phyloP scores from a whole-genome alignment of 2,329 filamentous ascomycete genomes.

The Neospermospora avenae region DNA sequence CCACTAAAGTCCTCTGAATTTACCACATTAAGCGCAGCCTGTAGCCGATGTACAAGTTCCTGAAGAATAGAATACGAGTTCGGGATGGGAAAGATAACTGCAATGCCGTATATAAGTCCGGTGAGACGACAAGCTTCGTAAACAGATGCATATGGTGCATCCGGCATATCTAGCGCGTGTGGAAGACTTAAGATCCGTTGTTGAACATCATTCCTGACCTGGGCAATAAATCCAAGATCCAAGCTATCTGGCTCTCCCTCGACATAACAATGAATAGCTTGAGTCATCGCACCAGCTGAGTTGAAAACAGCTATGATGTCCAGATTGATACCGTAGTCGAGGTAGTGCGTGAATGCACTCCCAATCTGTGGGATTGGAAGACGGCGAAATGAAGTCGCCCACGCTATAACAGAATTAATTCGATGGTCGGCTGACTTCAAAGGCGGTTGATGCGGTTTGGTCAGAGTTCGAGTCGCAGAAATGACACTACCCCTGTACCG shows the following conservation, averaged over 20 bases:
- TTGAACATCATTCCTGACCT: neutral
- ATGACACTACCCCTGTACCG: neutral
- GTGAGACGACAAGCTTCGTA: constrained; percentile 3
- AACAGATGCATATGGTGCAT: neutral
- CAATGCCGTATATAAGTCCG: constrained; percentile 1
- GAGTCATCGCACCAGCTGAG: neutral
- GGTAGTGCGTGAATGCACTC: neutral
- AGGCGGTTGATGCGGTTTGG: neutral
- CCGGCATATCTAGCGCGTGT: neutral
- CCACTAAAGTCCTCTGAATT: neutral
- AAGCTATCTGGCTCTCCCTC: neutral
- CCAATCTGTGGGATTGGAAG: neutral
- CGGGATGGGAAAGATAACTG: constrained; percentile 2
- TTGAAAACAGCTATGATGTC: neutral
- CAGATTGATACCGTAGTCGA: neutral
- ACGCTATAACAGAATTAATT: neutral
- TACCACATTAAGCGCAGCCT: neutral
- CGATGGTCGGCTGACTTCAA: neutral
- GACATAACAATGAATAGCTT: neutral
- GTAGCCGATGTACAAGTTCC: neutral
- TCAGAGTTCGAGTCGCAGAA: neutral
- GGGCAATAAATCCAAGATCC: neutral
- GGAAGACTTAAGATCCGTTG: neutral
- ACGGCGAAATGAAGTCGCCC: neutral
- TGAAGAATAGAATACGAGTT: neutral